phyloP scores from a whole-genome alignment of 257 asterid genomes.

The Salvia splendens region DNA sequence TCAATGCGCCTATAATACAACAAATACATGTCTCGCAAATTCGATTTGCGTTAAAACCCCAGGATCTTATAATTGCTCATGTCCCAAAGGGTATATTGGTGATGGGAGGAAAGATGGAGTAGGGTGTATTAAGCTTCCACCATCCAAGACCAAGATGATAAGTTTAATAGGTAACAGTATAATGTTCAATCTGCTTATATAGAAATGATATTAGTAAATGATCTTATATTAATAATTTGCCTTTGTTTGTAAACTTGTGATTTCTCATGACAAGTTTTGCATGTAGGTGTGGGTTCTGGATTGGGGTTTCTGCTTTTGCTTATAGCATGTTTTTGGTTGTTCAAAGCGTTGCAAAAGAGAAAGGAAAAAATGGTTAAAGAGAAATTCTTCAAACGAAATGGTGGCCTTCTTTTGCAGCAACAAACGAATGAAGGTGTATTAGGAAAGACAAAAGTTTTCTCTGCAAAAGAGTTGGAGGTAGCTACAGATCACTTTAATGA shows the following conservation, averaged over 20 bases:
- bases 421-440: not conserved
- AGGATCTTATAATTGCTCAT: not conserved
- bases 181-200: too few relatives aligned
- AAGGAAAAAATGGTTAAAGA: not conserved
- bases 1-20: not conserved
- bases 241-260: too few relatives aligned
- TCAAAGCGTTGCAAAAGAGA: not conserved
- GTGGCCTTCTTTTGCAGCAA: conserved; percentile 7
- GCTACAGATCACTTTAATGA: conserved; percentile 23
- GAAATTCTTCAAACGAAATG: conserved; percentile 17
- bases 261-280: not conserved
- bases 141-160: not conserved
- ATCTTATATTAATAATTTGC: too few relatives aligned
- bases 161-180: not conserved
- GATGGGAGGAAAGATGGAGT: not conserved
- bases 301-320: not conserved
- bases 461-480: conserved; percentile 7
- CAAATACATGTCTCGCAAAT: not conserved
- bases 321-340: not conserved
- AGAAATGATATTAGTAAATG: too few relatives aligned
- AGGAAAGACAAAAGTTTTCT: conserved; percentile 9
- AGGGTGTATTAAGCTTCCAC: not conserved
- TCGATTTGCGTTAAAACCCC: not conserved
- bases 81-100: not conserved
- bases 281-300: conserved; percentile 3